Base-by-base conservation (phyloP, 495 filamentous ascomycete genomes). In the Neurospora sp. region DNA sequence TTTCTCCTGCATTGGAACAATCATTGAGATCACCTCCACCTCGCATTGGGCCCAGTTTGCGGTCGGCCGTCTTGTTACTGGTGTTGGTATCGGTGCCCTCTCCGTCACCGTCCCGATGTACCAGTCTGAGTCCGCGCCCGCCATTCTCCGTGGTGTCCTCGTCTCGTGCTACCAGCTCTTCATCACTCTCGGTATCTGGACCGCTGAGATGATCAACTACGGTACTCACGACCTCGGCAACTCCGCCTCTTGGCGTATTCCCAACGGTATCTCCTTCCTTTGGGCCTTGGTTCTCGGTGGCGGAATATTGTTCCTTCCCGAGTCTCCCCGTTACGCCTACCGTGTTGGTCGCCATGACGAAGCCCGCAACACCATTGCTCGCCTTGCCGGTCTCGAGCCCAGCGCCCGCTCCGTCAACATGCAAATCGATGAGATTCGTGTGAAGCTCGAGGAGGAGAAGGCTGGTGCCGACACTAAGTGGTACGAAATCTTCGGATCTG, bases 151-250 rank as follows among this genome's bases (percentile, higher is more conserved):
- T 74, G 90, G 90, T 79, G 84, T 91, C 70, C 86, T 92, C 73
- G 86, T 92, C 74, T 89, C 86, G 73, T 87, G 87, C 54, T 96
- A 96, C 85, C 93, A 96, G 84, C 88, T 96, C 31, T 94, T 96
- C 83, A 92, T 96, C 80, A 93, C 93, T 38, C 86, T 94, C 73
- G 93, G 93, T 75, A 96, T 95, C 82, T 93, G 93, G 83, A 88
- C 90, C 66, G 91, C 92, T 74, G 89, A 93, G 81, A 89, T 92
- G 81, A 86, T 95, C 86, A 94, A 96, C 82, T 96, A 85, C 79
- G 93, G 92, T 43, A 94, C 93, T 34, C 76, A 88, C 36, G 82
- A 82, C 54, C 81, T 80, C 54, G 39, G 73, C 28, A 83, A 77
- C 71, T 88, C 89, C 45, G 87, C 86, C 39, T 89, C 90, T 19